Conservation (phyloP, 2,329 filamentous ascomycete species). For the Fusarium cicatricum region DNA sequence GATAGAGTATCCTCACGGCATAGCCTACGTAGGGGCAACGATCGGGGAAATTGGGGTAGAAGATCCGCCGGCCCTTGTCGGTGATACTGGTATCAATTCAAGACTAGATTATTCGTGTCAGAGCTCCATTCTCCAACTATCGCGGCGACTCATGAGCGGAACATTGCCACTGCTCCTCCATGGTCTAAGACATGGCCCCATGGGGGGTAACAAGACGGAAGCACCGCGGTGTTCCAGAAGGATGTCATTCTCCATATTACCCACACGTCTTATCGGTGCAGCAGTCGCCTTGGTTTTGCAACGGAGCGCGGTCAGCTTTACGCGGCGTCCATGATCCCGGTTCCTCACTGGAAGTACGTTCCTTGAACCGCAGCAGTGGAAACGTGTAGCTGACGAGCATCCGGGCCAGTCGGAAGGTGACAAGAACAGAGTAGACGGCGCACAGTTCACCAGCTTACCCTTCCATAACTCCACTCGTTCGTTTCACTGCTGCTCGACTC, state of each 20-base stretch:
- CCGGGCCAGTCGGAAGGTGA: conserved; percentile 27
- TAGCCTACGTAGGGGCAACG: neutral
- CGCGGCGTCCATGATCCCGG: neutral
- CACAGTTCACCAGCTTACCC: neutral
- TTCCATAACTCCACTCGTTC: neutral
- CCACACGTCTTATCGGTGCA: too few species aligned
- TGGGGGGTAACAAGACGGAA: conserved; percentile 26
- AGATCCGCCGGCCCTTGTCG: neutral
- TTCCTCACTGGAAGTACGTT: too few species aligned
- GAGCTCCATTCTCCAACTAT: neutral
- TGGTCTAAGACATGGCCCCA: conserved; percentile 11
- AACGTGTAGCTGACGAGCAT: too few species aligned
- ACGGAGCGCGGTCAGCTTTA: too few species aligned
- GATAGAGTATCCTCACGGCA: conserved; percentile 1
- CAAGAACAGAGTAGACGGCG: too few species aligned
- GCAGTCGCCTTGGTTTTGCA: too few species aligned
- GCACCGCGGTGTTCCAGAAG: conserved; percentile 5
- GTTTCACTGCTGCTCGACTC: conserved; percentile 1
- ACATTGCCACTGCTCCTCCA: too few species aligned
- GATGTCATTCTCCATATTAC: neutral
- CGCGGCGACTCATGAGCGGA: conserved; percentile 1
- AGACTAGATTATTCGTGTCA: too few species aligned
- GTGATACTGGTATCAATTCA: conserved; percentile 10
- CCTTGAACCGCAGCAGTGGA: conserved; percentile 2
- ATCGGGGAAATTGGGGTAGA: conserved; percentile 2